These are phyloP conservation scores for Colletotrichum cordylinicola DNA, from an alignment of 2,329 filamentous ascomycete species.

Conservation along the genomic window DNA sequence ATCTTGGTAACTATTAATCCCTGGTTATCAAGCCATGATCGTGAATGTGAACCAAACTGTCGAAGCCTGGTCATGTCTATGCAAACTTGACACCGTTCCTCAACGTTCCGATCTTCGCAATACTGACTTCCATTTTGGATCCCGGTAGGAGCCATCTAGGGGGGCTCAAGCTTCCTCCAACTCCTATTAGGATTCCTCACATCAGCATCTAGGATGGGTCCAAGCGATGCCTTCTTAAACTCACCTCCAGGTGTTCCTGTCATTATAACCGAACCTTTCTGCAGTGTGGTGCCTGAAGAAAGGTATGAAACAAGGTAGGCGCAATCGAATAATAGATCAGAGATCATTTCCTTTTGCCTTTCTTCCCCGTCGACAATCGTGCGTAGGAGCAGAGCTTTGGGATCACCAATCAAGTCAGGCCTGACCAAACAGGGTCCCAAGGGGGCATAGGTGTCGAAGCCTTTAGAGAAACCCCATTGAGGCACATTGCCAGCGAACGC, in stretches of 20 bases:
- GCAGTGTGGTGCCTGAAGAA: conserved; percentile 46
- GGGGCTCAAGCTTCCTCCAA: conserved; percentile 48
- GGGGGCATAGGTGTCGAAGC: conserved; percentile 61
- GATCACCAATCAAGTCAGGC: conserved; percentile 45
- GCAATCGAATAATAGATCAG: conserved; percentile 52
- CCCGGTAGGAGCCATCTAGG: conserved; percentile 42
- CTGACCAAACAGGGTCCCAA: conserved; percentile 56
- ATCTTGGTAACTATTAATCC: not conserved
- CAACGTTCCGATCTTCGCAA: conserved; percentile 45
- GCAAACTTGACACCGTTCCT: conserved; percentile 38
- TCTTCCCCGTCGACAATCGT: conserved; percentile 54
- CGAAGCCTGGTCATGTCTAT: not conserved
- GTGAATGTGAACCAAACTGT: not conserved
- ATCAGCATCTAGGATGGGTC: not conserved
- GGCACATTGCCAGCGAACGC: conserved; percentile 54
- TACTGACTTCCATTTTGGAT: conserved; percentile 42
- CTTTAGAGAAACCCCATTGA: conserved; percentile 63
- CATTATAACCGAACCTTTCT: conserved; percentile 49
- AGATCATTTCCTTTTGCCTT: conserved; percentile 45
- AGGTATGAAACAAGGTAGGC: conserved; percentile 40
- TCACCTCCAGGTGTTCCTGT: conserved; percentile 50
- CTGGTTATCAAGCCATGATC: not conserved
- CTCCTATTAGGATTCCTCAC: conserved; percentile 27
- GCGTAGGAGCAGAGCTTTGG: conserved; percentile 44
- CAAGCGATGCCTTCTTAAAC: not conserved